Evolutionary conservation across 805 yeast genomes (phyloP).

Genomic region (Helenozyma baotianmanensis): DNA sequence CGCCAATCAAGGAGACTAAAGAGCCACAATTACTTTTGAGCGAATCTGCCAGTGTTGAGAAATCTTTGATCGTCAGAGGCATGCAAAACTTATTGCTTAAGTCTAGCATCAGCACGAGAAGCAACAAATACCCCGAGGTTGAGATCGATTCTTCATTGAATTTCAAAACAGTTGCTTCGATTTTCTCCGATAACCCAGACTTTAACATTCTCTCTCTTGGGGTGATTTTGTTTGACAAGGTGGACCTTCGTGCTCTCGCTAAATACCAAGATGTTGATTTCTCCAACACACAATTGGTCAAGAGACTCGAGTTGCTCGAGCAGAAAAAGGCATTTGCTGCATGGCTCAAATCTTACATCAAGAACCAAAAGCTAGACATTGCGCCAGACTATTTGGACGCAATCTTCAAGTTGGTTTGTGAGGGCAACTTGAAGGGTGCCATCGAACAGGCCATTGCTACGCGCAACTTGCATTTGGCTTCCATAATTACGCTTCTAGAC

Average conservation of each 20-base stretch:
- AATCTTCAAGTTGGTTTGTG: conserved; percentile 46
- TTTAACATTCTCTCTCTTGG: conserved; percentile 51
- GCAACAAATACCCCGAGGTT: conserved; percentile 26
- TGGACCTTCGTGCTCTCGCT: conserved; percentile 1
- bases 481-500: conserved; percentile 63
- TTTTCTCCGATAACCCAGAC: conserved; percentile 13
- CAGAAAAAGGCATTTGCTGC: conserved; percentile 45
- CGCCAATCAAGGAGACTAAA: conserved; percentile 17
- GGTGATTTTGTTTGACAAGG: conserved; percentile 50
- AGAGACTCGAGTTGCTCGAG: conserved; percentile 15
- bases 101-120: conserved; percentile 18
- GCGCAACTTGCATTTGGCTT: conserved; percentile 66
- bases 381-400: conserved; percentile 41
- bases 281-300: conserved; percentile 10
- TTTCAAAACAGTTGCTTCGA: conserved; percentile 18
- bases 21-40: conserved; percentile 4
- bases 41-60: neutral
- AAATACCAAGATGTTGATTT: conserved; percentile 9
- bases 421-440: conserved; percentile 61
- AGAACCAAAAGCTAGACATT: neutral
- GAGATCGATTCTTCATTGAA: conserved; percentile 5
- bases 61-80: conserved; percentile 16
- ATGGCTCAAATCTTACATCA: conserved; percentile 54
- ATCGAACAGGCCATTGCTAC: conserved; percentile 54
- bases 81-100: conserved; percentile 19